Base-by-base conservation (phyloP, 768 basidiomycete genomes). In the Naganishia friedmannii region DNA sequence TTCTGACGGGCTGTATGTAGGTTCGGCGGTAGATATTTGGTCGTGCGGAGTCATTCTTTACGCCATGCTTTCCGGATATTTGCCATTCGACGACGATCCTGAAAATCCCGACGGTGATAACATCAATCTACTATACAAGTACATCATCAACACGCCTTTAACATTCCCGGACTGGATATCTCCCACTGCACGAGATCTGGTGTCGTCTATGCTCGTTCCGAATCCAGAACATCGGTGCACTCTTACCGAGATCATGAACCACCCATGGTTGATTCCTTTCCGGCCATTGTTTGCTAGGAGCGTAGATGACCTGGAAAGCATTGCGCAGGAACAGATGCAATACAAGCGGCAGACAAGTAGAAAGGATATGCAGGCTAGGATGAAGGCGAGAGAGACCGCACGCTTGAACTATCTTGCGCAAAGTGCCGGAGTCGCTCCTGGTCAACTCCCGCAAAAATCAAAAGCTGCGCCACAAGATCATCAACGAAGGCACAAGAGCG, bases 101-200 rank as follows among this genome's bases (percentile, higher is more conserved):
- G 90, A 89, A 32, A 99, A 98, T 80, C 96, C 96, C 4, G 96
- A 98, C 68, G 96, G 96, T 70, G 95, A 99, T 83, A 98, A 99
- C 83, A 99, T 98, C 84, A 98, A 98, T 78, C 86, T 98, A 6
- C 83, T 99, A 56, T 98, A 99, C 87, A 92, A 91, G 80, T 98
- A 99, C 83, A 99, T 99, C 82, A 90, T 98, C 82, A 93, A 89
- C 84, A 99, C 96, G 0, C 90, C 91, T 12, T 88, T 98, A 71
- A 90, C 92, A 28, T 97, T 98, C 84, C 95, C 94, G n/a, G 92
- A 95, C 55, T 95, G 95, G 81, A 88, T 97, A 75, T 91, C 92
- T 6, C 78, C 85, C 10, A 87, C 89, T 68, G 93, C 93, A 37
- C 86, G 92, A 60, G 88, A 93, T 77, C 85, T 98, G 23, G 85